Base-by-base conservation (phyloP, 2,329 filamentous ascomycete species). In the Eutypa lata region DNA sequence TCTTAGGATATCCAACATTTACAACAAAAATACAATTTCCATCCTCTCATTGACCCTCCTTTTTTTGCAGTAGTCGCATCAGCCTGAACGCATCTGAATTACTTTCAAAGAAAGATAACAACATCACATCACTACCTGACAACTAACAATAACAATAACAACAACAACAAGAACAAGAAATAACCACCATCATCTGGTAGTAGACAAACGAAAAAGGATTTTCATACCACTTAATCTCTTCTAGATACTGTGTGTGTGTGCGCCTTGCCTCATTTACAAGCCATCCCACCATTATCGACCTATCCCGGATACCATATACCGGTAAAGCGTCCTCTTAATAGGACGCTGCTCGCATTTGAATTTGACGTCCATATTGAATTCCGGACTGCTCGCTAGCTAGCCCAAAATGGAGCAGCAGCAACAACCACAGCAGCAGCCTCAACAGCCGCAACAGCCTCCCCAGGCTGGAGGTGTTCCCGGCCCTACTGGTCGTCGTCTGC, bases 401-500 rank as follows among this genome's bases (percentile, higher is more conserved):
- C 72, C 73, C 77, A 71, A 61, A 70, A 89, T 89, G 86, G 86
- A 86, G 69, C 84, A 85, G 70, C 80, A 86, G 73, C 81, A 82
- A 10, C 26, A 31, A 10, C 26, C n/a, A 62, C 73, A 69, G 56
- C 71, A 72, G 61, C 65, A 53, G 63, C 73, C 68, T 57, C 71
- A 72, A 60, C 66, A 73, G 56, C 70, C 71, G 57, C 74, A 76
- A 65, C 76, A 75, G 68, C 75, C 75, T 66, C 74, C 75, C 52
- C 64, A 61, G 67, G 66, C 76, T 61, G 79, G 79, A 68, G 82
- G 82, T 66, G 81, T 85, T 55, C 78, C 78, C 70, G 91, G 91
- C 64, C 90, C 90, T 67, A 76, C 87, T 71, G 91, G 91, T 69
- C 91, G 93, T 70, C 88, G 92, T 72, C 84, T 97, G 72, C 92